These are phyloP conservation scores for Trametopsis cervina DNA, from an alignment of 768 basidiomycete genomes.

Conservation along the genomic window DNA sequence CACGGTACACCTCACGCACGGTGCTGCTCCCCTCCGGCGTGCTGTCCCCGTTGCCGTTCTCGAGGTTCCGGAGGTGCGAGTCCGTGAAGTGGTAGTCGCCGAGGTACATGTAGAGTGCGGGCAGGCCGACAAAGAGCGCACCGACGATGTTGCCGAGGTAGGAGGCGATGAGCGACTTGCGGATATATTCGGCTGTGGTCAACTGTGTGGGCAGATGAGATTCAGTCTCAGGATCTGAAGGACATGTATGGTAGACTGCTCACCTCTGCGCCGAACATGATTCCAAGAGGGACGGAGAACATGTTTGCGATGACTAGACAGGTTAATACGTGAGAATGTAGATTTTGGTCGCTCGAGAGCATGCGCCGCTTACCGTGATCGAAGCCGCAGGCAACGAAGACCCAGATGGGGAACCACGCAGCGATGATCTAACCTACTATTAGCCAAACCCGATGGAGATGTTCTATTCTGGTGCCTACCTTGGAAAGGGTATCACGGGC, in stretches of 20 bases:
- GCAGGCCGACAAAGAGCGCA: slow-evolving; percentile 55
- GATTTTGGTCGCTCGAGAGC: not conserved
- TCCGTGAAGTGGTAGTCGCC: slow-evolving; percentile 33
- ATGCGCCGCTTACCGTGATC: slow-evolving; percentile 49
- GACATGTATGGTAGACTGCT: slow-evolving; percentile 17
- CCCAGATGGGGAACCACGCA: slow-evolving; percentile 74
- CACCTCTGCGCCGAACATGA: slow-evolving; percentile 64
- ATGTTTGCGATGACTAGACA: slow-evolving; percentile 62
- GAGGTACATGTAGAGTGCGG: slow-evolving; percentile 59
- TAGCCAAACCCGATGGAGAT: no score
- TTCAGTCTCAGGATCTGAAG: not conserved
- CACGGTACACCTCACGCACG: slow-evolving; percentile 8
- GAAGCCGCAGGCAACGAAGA: slow-evolving; percentile 64
- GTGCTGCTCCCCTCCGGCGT: slow-evolving; percentile 7
- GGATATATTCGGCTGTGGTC: slow-evolving; percentile 50
- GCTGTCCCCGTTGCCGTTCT: not conserved
- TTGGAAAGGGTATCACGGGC: slow-evolving; percentile 67
- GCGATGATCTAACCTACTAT: slow-evolving; percentile 39
- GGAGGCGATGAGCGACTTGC: slow-evolving; percentile 65
- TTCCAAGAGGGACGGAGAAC: slow-evolving; percentile 65
- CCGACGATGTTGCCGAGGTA: slow-evolving; percentile 65
- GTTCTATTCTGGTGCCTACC: slow-evolving; percentile 29
- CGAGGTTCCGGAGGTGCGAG: slow-evolving; percentile 8
- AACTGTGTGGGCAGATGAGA: slow-evolving; percentile 27
- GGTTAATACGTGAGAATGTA: not conserved